Percentiles rank a stretch among this genome's conserved stretches.
Evolutionary conservation across 1,139 yeast genomes (phyloP).

Genomic region (Hansenula sp.): DNA sequence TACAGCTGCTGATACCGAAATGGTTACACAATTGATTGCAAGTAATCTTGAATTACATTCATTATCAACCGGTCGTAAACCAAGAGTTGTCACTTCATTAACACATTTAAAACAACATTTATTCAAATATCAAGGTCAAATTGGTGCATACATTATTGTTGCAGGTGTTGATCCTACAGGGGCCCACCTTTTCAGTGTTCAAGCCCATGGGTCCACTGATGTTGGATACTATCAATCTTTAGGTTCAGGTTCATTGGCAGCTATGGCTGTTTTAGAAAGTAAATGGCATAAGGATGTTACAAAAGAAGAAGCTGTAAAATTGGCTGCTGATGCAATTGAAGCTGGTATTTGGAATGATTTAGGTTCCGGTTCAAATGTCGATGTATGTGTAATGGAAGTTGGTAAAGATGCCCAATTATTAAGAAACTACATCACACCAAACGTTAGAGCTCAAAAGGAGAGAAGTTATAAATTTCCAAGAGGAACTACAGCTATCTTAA

Average conservation of each 20-base stretch:
- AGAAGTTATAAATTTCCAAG: slow-evolving; percentile 79
- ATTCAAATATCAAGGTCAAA: slow-evolving; percentile 93
- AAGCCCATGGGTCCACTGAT: slow-evolving; percentile 97
- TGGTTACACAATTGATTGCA: slow-evolving; percentile 89
- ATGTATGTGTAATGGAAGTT: slow-evolving; percentile 91
- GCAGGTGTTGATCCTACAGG: slow-evolving; percentile 98
- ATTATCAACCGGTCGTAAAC: slow-evolving; percentile 76
- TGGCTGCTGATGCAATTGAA: slow-evolving; percentile 91
- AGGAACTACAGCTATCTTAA: slow-evolving; percentile 88
- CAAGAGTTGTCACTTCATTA: slow-evolving; percentile 90
- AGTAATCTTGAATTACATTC: slow-evolving; percentile 90
- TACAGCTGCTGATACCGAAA: slow-evolving; percentile 99
- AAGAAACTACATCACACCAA: slow-evolving; percentile 90
- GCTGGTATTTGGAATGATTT: slow-evolving; percentile 99
- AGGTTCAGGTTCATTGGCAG: slow-evolving; percentile 98
- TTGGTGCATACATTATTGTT: slow-evolving; percentile 94
- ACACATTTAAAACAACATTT: slow-evolving; percentile 93
- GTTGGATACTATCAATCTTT: slow-evolving; percentile 88
- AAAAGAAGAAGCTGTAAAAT: slow-evolving; percentile 82
- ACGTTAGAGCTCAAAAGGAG: slow-evolving; percentile 77
- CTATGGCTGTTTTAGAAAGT: slow-evolving; percentile 95
- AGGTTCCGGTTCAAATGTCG: slow-evolving; percentile 98
- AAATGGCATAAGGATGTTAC: slow-evolving; percentile 77
- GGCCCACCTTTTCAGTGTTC: slow-evolving; percentile 85
- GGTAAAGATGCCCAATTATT: slow-evolving; percentile 82